Evolutionary conservation across 2,329 filamentous ascomycete genomes (phyloP), one percentile per base, ranked within the genome.

Genomic region (Colletotrichum melonis): DNA sequence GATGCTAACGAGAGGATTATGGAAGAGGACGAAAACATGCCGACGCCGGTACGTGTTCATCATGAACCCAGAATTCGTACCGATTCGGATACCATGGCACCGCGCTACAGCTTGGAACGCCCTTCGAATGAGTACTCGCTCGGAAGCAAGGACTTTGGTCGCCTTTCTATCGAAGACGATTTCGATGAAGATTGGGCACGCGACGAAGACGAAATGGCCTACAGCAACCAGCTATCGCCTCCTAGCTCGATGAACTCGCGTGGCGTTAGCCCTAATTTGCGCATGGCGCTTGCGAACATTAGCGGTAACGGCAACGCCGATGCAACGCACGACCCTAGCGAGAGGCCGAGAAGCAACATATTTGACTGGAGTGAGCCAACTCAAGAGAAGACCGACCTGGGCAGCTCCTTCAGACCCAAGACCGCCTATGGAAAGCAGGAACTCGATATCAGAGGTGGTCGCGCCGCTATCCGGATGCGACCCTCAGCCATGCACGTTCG

Each of bases 381-480:
- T 30, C 85, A 89, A 72, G 92, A 93, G 28, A 93, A 91, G 81
- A 83, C 86, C 65, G 89, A 92, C 59, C 88, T 88, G 72, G 88
- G 88, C 32, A 87, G 88, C 52, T 88, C 88, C n/a, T 87, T 88
- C 58, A 89, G 93, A 30, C 93, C 93, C 1, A 92, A 90, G 78
- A 95, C 94, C 16, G 92, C 94, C 49, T 93, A 95, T 79, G 92
- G 91, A 16, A 95, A 95, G 81, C 93, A 94, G 76, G 89, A 93
- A 77, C 84, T 90, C 73, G 92, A 95, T 79, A 84, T 89, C 76
- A 88, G 94, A 81, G 92, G 93, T 60, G 93, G 93, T 74, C 91
- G 93, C 64, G 85, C 90, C 59, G 85, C 90, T 26, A 91, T 88
- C 73, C 92, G 94, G 35, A 92, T 92, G 78, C 89, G 89, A 2